Evolutionary conservation across 2,329 filamentous ascomycete genomes (phyloP).

Genomic region (Cercospora sojina): DNA sequence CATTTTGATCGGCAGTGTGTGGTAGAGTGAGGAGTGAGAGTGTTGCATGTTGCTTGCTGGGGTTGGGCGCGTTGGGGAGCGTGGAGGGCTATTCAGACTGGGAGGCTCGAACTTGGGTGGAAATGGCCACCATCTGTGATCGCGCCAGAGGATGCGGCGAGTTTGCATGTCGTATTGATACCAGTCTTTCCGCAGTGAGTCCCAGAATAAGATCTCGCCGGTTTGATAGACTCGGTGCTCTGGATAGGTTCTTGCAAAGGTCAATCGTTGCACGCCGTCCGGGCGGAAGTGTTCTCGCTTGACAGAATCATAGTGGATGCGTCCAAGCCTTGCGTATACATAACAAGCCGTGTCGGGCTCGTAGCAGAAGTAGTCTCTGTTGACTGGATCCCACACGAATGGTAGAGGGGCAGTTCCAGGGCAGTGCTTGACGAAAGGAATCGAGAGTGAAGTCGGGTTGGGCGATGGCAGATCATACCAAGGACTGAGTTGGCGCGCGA

Average conservation of each 20-base stretch:
- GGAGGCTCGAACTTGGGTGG: constrained; percentile 15
- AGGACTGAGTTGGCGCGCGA: constrained; percentile 8
- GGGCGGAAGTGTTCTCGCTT: constrained; percentile 19
- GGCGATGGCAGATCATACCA: constrained; percentile 11
- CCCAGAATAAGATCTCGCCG: constrained; percentile 19
- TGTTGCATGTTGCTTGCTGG: background rate
- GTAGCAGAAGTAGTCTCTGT: constrained; percentile 20
- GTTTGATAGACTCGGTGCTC: constrained; percentile 16
- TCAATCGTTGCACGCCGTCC: constrained; percentile 6
- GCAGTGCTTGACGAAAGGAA: background rate
- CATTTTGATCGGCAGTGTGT: background rate
- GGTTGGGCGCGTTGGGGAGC: background rate
- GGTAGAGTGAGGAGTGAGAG: background rate
- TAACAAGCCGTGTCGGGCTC: constrained; percentile 18
- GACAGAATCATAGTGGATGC: constrained; percentile 16
- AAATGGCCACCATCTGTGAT: constrained; percentile 19
- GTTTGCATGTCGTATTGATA: constrained; percentile 16
- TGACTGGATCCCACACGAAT: constrained; percentile 15
- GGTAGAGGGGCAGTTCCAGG: constrained; percentile 12
- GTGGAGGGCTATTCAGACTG: constrained; percentile 4
- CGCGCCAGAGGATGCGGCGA: constrained; percentile 17
- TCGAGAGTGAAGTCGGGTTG: background rate
- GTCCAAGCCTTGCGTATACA: constrained; percentile 16
- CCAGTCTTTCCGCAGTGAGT: constrained; percentile 15
- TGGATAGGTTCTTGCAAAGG: constrained; percentile 14